Percentiles rank a stretch among this genome's conserved stretches.
Evolutionary conservation across 169 alveolate species (phyloP).

Genomic region (Plasmodium vivax): DNA sequence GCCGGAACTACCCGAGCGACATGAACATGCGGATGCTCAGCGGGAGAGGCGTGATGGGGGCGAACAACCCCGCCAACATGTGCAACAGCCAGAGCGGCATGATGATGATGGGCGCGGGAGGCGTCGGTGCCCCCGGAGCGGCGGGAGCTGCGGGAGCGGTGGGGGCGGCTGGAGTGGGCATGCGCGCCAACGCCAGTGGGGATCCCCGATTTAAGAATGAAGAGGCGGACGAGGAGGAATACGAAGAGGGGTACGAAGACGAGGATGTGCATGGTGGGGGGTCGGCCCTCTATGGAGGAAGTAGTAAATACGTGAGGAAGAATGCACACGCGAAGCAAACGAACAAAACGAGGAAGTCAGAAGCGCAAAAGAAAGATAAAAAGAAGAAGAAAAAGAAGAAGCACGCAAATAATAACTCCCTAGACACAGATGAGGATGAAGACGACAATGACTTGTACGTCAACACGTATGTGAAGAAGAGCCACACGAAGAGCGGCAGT

Average conservation of each 20-base stretch:
- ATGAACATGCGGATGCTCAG: constrained; percentile 27
- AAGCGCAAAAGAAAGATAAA: constrained; percentile 10
- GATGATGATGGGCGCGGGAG: not conserved
- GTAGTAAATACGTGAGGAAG: not conserved
- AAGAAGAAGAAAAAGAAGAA: constrained; percentile 21
- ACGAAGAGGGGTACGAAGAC: not conserved
- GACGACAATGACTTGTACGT: constrained; percentile 61
- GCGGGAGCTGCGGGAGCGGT: not conserved
- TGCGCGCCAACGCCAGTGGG: not conserved
- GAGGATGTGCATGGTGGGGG: not conserved
- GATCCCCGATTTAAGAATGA: not conserved
- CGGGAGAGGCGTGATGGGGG: not conserved
- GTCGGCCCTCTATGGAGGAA: not conserved
- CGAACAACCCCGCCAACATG: not conserved
- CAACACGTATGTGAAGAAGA: constrained; percentile 54
- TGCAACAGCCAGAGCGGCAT: not conserved
- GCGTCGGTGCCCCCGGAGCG: not conserved
- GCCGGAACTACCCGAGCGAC: constrained; percentile 9
- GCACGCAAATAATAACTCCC: not conserved
- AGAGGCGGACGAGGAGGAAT: not conserved
- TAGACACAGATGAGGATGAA: constrained; percentile 37
- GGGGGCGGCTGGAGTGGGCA: not conserved
- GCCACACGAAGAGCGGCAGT: constrained; percentile 5
- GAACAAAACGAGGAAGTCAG: not conserved
- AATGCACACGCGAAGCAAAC: not conserved